Conservation (phyloP, 768 basidiomycete genomes). For the Clavaria fumosa region DNA sequence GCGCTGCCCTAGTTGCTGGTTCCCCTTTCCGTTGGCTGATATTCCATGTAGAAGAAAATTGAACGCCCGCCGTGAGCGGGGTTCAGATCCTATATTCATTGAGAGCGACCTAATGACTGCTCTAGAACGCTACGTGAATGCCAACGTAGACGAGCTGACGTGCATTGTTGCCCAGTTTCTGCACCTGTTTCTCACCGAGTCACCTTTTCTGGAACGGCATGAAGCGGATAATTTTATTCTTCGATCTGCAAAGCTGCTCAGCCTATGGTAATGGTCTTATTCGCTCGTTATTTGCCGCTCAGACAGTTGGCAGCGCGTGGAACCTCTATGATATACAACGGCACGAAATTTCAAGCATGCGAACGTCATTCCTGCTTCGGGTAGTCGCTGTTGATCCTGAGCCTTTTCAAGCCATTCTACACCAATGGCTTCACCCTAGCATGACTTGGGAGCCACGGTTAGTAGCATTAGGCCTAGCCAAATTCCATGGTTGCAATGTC, state of each 20-base stretch:
- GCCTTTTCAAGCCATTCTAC: slow-evolving; percentile 39
- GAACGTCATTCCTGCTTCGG: slow-evolving; percentile 42
- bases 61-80: slow-evolving; percentile 23
- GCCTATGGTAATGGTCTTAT: slow-evolving; percentile 43
- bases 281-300: background rate
- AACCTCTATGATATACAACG: slow-evolving; percentile 47
- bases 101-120: slow-evolving; percentile 40
- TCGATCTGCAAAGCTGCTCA: slow-evolving; percentile 42
- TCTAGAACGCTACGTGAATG: slow-evolving; percentile 34
- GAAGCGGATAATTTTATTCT: slow-evolving; percentile 65
- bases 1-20: slow-evolving; percentile 11
- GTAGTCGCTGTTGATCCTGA: slow-evolving; percentile 47
- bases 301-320: slow-evolving; percentile 36
- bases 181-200: slow-evolving; percentile 40
- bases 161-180: slow-evolving; percentile 48
- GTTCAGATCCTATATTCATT: slow-evolving; percentile 46
- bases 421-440: slow-evolving; percentile 22
- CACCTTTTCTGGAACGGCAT: slow-evolving; percentile 43
- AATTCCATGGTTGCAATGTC: background rate
- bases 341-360: slow-evolving; percentile 35
- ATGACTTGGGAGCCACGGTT: slow-evolving; percentile 38
- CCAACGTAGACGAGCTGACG: slow-evolving; percentile 32
- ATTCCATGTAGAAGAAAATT: slow-evolving; percentile 30
- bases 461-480: slow-evolving; percentile 9
- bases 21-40: background rate